Evolutionary conservation across 192 early-diverging fungal genomes (phyloP), one percentile per base, ranked within the genome.

Genomic region (Podila verticillata): DNA sequence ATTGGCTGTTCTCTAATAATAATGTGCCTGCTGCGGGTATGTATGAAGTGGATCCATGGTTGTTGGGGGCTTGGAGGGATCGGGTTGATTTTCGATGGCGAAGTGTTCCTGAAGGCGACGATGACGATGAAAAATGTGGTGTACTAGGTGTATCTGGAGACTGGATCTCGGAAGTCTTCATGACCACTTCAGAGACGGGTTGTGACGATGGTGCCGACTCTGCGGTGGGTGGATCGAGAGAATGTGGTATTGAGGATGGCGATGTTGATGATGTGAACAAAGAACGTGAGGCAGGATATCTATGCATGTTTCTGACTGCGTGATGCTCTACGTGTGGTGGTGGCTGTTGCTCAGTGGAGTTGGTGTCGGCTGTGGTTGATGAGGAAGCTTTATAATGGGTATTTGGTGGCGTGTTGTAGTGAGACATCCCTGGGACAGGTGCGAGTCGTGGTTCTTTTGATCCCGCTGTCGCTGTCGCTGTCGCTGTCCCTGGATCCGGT

Each of bases 61-160:
- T 26, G 22, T 24, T 44, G 10, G 51, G 2, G 1, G 22, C 2
- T n/a, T 54, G 51, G 29, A 30, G 29, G 19, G 72, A 67, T 31
- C 60, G 59, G 29, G 59, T 26, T 6, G 58, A 54, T 63, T 57
- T 62, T 17, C 72, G 72, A 32, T 74, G 58, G 13, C 72, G 64
- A n/a, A 74, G 65, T 5, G 48, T 48, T 24, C 22, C 31, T 34
- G 51, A 54, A n/a, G 51, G 24, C n/a, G 8, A 54, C 7, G 51
- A 54, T 54, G 51, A 26, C 0, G 51, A 22, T 19, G 22, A 26
- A 7, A 26, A 4, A 7, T 6, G 51, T 24, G 51, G 22, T 31
- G 58, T 61, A 28, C 51, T 67, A 22, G 48, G 72, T 19, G 65
- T 61, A 39, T 64, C 59, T 15, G 63, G 61, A 17, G 54, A 57